Conservation (phyloP, 2,329 filamentous ascomycete genomes). For the Chaetomiaceae sp. region DNA sequence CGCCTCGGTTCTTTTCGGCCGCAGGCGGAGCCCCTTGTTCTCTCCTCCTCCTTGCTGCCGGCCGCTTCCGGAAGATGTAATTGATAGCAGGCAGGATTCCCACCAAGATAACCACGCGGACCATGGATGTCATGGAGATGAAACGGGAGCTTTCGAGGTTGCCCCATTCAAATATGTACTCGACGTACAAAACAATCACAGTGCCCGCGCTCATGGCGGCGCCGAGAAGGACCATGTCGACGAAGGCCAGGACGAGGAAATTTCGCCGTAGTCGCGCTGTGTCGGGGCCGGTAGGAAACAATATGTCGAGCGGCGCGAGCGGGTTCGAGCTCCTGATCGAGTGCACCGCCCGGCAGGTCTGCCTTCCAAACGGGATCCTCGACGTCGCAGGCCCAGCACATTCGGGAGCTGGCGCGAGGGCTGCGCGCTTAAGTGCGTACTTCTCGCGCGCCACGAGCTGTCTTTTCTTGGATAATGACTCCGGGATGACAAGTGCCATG, state of each 20-base stretch:
- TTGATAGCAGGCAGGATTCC: constrained; percentile 72
- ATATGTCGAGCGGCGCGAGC: constrained; percentile 69
- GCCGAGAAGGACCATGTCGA: constrained; percentile 79
- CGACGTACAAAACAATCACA: constrained; percentile 80
- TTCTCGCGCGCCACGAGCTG: constrained; percentile 68
- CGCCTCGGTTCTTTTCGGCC: constrained; percentile 58
- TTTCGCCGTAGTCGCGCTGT: constrained; percentile 67
- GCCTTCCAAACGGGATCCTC: constrained; percentile 13
- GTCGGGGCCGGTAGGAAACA: constrained; percentile 67
- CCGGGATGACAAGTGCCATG: constrained; percentile 68
- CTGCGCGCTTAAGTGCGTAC: constrained; percentile 45
- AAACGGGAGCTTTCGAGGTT: constrained; percentile 76
- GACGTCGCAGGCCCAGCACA: constrained; percentile 22
- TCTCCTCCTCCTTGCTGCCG: constrained; percentile 40
- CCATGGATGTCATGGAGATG: constrained; percentile 72
- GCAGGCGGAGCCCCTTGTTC: constrained; percentile 34
- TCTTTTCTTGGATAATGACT: constrained; percentile 73
- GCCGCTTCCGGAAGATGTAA: constrained; percentile 62
- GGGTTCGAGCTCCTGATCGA: constrained; percentile 56
- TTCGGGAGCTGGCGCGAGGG: constrained; percentile 32
- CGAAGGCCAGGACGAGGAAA: constrained; percentile 71
- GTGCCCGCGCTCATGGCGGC: constrained; percentile 74
- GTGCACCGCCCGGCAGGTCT: constrained; percentile 30
- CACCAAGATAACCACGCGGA: constrained; percentile 72
- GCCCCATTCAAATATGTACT: constrained; percentile 76